Base-by-base conservation (phyloP, 768 basidiomycete genomes). In the Tylopilus sp. region DNA sequence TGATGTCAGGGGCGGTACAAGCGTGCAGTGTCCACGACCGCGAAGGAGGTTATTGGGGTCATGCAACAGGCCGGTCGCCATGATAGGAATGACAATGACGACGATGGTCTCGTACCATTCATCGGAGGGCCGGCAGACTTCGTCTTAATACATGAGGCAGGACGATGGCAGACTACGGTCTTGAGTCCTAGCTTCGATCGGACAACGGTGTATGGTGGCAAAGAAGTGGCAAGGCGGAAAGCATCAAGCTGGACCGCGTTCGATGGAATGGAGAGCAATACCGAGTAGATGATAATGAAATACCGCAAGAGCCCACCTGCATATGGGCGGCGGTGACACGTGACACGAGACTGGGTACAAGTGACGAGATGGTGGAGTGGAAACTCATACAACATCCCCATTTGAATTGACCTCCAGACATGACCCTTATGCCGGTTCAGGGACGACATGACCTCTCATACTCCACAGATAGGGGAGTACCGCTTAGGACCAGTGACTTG, bases 121-220 rank as follows among this genome's bases (percentile, higher is more conserved):
- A 36, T 63, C 39, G 77, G 75, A 20, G 74, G 76, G 57, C 69
- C 65, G 20, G 80, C 83, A 8, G 79, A 85, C 65, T 81, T 85
- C 46, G 77, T 85, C 23, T 68, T 85, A 48, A 68, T 85, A 47
- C 82, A 81, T 57, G 76, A 74, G 35, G 72, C 73, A 48, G 58
- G 62, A 28, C 63, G 69, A 21, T 61, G 80, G 46, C 76, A 74
- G 55, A 70, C 73, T 50, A 77, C 74, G 10, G 76, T 78, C 18
- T 72, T 82, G 30, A 73, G 74, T 57, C 82, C 83, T 43, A 58
- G 61, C 40, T 66, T 66, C 33, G 55, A 57, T 48, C 48, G 57
- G 23, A 67, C 58, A 17, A 59, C 57, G 45, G 51, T 64, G 36
- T 44, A 47, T 25, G 35, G 44, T 31, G 56, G 60, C 38, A 58